Evolutionary conservation across 2,329 filamentous ascomycete genomes (phyloP).

Genomic region (Sclerotinia spermophila): DNA sequence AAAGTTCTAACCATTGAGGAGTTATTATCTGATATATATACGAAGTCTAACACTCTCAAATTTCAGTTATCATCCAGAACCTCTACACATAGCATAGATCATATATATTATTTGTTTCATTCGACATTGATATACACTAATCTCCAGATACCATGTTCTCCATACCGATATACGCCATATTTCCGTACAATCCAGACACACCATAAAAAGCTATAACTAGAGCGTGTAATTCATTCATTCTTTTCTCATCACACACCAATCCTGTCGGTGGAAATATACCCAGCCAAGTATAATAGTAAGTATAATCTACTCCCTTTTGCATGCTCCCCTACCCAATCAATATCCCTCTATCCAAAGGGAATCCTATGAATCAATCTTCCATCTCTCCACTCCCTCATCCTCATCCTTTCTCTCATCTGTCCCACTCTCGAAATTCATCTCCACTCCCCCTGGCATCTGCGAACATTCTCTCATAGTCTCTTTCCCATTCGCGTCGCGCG

Average conservation of each 20-base stretch:
- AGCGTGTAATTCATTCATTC: neutral
- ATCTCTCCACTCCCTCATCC: neutral
- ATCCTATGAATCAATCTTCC: neutral
- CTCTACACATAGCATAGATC: neutral
- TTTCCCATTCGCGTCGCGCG: neutral
- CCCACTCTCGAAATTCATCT: neutral
- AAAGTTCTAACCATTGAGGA: neutral
- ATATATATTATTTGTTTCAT: neutral
- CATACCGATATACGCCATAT: neutral
- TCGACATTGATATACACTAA: neutral
- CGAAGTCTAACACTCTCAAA: neutral
- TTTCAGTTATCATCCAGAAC: fast-evolving
- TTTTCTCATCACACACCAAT: neutral
- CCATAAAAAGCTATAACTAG: neutral
- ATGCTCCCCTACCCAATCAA: too few species aligned
- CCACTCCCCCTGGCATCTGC: neutral
- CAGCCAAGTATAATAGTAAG: neutral
- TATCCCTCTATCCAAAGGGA: too few species aligned
- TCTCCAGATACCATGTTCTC: neutral
- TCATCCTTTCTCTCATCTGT: neutral
- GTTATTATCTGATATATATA: neutral
- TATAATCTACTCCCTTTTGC: neutral
- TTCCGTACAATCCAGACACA: neutral
- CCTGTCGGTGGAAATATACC: neutral
- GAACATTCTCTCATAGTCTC: neutral